Base-by-base conservation (phyloP, 164 flowering plant genomes). In the Stephania japonica region DNA sequence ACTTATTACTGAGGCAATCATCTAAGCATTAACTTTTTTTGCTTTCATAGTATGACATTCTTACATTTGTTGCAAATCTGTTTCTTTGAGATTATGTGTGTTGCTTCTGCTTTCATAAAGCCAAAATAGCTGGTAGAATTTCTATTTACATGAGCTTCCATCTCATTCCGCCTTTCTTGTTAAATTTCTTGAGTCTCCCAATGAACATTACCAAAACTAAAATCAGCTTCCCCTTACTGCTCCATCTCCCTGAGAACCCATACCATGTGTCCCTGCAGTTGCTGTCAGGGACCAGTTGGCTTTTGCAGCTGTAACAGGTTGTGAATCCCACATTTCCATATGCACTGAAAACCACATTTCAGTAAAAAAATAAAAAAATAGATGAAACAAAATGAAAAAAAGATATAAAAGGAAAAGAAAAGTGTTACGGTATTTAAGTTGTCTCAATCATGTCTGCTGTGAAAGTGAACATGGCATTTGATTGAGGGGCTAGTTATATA, bases 291-390 rank as follows among this genome's bases (percentile, higher is more conserved):
- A 76, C 76, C 38, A 87, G 19, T 69, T 67, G 79, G 47, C 85
- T 64, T 44, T 82, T 68, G 71, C 95, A 92, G 63, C 89, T 89
- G 70, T 92, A 92, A 10, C 93, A 91, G 0, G 81, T 84, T 8
- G 93, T 71, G 77, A 86, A 88, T 11, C 97, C 97, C 16, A 92
- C 95, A 70, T 89, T 89, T 27, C 92, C 92, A 69, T 89, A 90
- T 5, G 91, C 94, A 77, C 94, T 90, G 82, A 75, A 32, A 72
- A 72, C 62, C 66, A 72, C 50, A 8, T 44, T 44, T 44, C 7
- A 8, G 50, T 44, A 44, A 44, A 44, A 44, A 32, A 27, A 27
- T 27, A 27, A 32, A 32, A 32, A 32, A 0, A 2, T 32, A 12
- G 19, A 50, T 50, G 14, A 50, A 56, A n/a, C 7, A 9, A 18